Evolutionary conservation across 2,329 filamentous ascomycete species (phyloP), one percentile per base, ranked within the genome.

Genomic region (Aspergillaceae sp.): DNA sequence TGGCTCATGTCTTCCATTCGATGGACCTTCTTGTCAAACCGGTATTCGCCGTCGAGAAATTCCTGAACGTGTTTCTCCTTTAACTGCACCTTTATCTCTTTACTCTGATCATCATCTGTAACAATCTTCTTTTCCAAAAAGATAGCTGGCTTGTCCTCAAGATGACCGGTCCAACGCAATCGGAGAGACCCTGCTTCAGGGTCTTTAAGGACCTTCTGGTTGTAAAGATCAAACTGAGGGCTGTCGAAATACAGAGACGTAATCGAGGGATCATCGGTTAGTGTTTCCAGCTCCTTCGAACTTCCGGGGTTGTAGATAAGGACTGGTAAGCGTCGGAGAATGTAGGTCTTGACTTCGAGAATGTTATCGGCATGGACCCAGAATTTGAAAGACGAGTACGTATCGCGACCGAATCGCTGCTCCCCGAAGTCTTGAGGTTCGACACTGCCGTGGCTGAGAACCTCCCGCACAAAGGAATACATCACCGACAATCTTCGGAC

Each of bases 211-310:
- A 96, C 82, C 70, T 97, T 97, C 58, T 84, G 79, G 9, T 80
- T 80, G 68, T 97, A 98, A 7, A 97, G 76, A 9, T 85, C 79
- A 66, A 98, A 97, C 54, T 83, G 82, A 36, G 80, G 75, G 63
- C 83, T 94, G 67, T 98, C 92, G 60, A 97, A 95, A 70, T 98
- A 98, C 35, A 98, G 80, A 28, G 91, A 96, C 10, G 90, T 97
- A 55, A 97, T 86, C 43, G 87, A 86, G 4, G 92, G 92, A 59
- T 97, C 91, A 41, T 75, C 74, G 54, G 89, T 80, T 50, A 78
- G 81, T 40, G 82, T 81, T 58, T 95, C 88, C 38, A 86, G 78
- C 56, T 92, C 79, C 68, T 91, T 94, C 30, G 87, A 82, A 1
- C 85, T 59, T 56, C 90, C 84, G 40, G 92, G 84, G 63, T 92